These are phyloP conservation scores for Acarospora socialis DNA, from an alignment of 2,329 filamentous ascomycete species.

Conservation along the genomic window DNA sequence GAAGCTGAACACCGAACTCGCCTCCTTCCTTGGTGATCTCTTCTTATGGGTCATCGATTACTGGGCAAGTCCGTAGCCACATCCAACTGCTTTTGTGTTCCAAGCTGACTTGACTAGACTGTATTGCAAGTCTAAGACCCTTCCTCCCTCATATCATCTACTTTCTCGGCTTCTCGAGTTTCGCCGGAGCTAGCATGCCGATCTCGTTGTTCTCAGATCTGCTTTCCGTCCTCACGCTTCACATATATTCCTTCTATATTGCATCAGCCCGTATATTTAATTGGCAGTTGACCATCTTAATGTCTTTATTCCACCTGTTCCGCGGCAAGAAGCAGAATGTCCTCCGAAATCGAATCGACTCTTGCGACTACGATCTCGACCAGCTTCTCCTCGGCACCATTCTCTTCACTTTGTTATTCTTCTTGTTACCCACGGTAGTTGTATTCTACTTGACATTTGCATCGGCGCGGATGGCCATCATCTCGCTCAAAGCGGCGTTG, in stretches of 20 bases:
- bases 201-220: slow-evolving; percentile 92
- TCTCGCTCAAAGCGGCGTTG: slow-evolving; percentile 76
- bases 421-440: slow-evolving; percentile 82
- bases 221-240: slow-evolving; percentile 76
- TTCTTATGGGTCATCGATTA: slow-evolving; percentile 99
- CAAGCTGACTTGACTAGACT: slow-evolving; percentile 37
- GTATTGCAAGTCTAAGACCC: slow-evolving; percentile 63
- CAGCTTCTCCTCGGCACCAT: slow-evolving; percentile 94
- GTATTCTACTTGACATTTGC: slow-evolving; percentile 98
- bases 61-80: slow-evolving; percentile 65
- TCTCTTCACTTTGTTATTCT: slow-evolving; percentile 87
- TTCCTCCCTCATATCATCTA: slow-evolving; percentile 75
- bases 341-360: slow-evolving; percentile 91
- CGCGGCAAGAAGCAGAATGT: slow-evolving; percentile 97
- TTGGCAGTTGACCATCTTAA: slow-evolving; percentile 94
- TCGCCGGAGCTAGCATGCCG: slow-evolving; percentile 92
- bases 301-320: slow-evolving; percentile 96
- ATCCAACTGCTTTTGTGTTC: neutral
- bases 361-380: slow-evolving; percentile 95
- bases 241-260: slow-evolving; percentile 97
- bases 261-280: slow-evolving; percentile 94
- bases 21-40: slow-evolving; percentile 82
- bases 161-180: slow-evolving; percentile 86
- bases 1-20: slow-evolving; percentile 88
- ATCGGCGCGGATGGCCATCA: slow-evolving; percentile 85